Conservation (phyloP, 192 early-diverging fungal species). For the Phycomyces nitens region DNA sequence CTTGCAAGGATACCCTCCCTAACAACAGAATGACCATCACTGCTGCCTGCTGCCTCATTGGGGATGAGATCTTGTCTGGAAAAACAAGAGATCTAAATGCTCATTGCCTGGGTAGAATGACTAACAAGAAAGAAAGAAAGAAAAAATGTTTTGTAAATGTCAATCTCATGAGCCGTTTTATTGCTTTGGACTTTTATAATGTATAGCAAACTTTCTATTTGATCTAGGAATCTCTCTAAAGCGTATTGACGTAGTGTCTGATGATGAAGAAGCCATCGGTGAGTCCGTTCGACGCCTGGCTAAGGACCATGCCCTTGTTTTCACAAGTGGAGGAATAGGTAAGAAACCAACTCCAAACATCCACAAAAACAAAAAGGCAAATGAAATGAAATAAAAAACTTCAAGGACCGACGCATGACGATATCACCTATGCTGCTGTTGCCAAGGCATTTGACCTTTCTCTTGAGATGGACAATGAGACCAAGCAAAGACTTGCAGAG, state of each 20-base stretch:
- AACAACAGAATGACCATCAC: conserved; percentile 4
- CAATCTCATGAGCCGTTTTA: neutral
- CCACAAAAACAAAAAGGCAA: no score
- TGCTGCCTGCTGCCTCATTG: conserved; percentile 25
- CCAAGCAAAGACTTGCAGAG: conserved; percentile 44
- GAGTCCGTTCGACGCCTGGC: conserved; percentile 46
- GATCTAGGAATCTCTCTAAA: conserved; percentile 54
- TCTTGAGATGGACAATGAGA: conserved; percentile 47
- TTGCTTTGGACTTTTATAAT: neutral
- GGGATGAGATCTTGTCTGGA: conserved; percentile 73
- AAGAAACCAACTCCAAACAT: neutral
- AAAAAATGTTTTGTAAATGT: neutral
- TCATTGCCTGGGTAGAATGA: conserved; percentile 38
- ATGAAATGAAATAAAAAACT: no score
- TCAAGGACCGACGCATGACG: conserved; percentile 59
- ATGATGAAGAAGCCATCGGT: conserved; percentile 42
- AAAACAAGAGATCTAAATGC: conserved; percentile 67
- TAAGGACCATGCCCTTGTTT: conserved; percentile 47
- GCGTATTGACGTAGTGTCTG: conserved; percentile 52
- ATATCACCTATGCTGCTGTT: conserved; percentile 67
- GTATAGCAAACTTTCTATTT: conserved; percentile 53
- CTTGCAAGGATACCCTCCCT: no score
- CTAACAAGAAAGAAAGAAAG: neutral
- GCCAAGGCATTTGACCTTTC: conserved; percentile 52
- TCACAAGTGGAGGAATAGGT: conserved; percentile 76